These are phyloP conservation scores for Coffea eugenioides DNA, from an alignment of 257 asterid genomes.

Conservation along the genomic window DNA sequence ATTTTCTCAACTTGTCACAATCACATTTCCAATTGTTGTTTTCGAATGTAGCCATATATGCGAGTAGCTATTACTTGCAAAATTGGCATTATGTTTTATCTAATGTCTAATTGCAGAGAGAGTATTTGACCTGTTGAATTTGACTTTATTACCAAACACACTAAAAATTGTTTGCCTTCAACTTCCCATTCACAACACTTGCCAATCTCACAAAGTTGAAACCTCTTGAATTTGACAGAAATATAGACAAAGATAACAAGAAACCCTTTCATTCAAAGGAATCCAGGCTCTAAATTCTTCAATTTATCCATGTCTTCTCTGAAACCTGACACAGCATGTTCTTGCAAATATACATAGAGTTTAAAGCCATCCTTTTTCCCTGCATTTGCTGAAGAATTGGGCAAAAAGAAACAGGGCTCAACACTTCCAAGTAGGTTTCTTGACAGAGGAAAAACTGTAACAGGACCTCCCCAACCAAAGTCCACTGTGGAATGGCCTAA, in stretches of 20 bases:
- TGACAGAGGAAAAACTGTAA: constrained; percentile 64
- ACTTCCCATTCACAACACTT: too few relatives aligned
- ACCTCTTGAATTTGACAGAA: neutral
- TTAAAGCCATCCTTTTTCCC: constrained; percentile 51
- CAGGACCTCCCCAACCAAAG: constrained; percentile 88
- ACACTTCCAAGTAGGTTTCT: constrained; percentile 59
- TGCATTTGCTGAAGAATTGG: constrained; percentile 34
- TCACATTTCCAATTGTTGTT: too few relatives aligned
- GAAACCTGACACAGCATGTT: constrained; percentile 42
- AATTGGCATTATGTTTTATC: too few relatives aligned
- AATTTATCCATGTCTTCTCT: constrained; percentile 44
- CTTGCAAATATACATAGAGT: constrained; percentile 61
- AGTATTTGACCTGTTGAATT: too few relatives aligned
- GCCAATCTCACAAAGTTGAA: too few relatives aligned
- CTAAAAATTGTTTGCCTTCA: too few relatives aligned
- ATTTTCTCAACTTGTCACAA: too few relatives aligned
- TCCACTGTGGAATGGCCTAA: constrained; percentile 88
- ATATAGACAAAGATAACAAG: neutral
- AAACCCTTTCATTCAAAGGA: constrained; percentile 1
- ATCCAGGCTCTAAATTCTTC: constrained; percentile 3
- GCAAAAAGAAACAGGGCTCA: constrained; percentile 77
- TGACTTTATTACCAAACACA: too few relatives aligned
- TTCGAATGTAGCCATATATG: too few relatives aligned
- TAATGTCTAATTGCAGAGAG: too few relatives aligned
- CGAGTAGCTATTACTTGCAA: too few relatives aligned